Base-by-base conservation (phyloP, 2,329 filamentous ascomycete species). In the Fusarium sp. region DNA sequence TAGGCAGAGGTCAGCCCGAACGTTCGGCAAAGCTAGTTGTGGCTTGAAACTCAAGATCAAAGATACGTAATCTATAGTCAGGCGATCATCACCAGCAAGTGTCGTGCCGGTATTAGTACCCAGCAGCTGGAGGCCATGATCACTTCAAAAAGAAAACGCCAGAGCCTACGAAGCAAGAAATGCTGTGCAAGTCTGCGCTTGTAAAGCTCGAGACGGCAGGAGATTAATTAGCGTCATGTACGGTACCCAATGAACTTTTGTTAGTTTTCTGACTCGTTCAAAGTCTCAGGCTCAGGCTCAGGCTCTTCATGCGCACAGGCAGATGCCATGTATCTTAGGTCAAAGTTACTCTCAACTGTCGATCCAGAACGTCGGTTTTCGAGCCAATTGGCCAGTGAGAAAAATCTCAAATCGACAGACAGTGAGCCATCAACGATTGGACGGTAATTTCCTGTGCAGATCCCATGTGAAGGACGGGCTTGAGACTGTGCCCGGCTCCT, bases 281-380 rank as follows among this genome's bases (percentile, higher is more conserved):
- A 44, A 26, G 53, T 57, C 26, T 58, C 55, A 58, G 56, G 47
- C 56, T 59, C 56, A 59, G 29, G 9, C 29, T 31, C 35, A 31
- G 35, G 13, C 19, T 19, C 19, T 3, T 19, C 19, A 19, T 19
- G 10, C 19, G 36, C 36, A 39, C 19, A 11, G 36, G 35, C 35
- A 36, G 31, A 36, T 36, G 15, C 35, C 8, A 39, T 19, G 19
- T 6, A 22, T 19, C 19, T 19, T 25, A 39, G 10, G 19, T 39
- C 24, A 12, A 19, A 19, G 19, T 24, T 24, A 24, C 9, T 12
- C 6, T 25, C 7, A 38, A 26, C 35, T 31, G 31, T 48, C 24
- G 19, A 54, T 60, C 41, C 9, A 8, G 8, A 22, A 19, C 19
- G 47, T 55, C 38, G 25, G 22, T 34, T 28, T 15, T 7, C 9